Conservation (phyloP, 2,329 filamentous ascomycete species). For the Emergomyces africanus region DNA sequence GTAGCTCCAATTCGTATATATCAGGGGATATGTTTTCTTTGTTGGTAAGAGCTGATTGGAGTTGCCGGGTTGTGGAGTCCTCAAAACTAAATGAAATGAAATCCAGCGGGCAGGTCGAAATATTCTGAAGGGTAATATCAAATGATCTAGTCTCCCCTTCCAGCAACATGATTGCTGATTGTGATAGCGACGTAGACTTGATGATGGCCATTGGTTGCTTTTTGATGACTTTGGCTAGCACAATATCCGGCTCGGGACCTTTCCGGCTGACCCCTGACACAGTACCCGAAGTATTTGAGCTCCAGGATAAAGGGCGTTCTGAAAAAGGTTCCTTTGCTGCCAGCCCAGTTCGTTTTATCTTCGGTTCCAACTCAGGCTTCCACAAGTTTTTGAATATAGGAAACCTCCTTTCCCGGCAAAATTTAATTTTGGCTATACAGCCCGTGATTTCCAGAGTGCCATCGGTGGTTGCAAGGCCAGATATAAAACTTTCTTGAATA, state of each 20-base stretch:
- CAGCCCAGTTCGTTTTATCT: constrained; percentile 65
- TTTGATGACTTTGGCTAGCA: constrained; percentile 59
- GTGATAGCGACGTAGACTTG: constrained; percentile 63
- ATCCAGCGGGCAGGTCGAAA: constrained; percentile 63
- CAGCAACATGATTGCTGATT: constrained; percentile 81
- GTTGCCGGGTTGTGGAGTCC: constrained; percentile 67
- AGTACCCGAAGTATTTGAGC: constrained; percentile 27
- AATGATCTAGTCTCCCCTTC: constrained; percentile 77
- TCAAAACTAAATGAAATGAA: constrained; percentile 80
- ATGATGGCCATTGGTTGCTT: constrained; percentile 66
- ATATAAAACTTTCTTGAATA: constrained; percentile 63
- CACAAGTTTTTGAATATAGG: constrained; percentile 69
- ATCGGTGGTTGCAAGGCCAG: constrained; percentile 51
- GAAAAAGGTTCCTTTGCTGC: constrained; percentile 39
- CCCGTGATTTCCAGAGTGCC: constrained; percentile 65
- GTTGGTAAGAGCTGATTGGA: constrained; percentile 61
- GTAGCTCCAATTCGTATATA: constrained; percentile 73
- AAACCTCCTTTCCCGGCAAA: constrained; percentile 72
- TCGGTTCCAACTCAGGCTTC: constrained; percentile 55
- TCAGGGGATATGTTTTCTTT: constrained; percentile 68
- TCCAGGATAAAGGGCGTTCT: constrained; percentile 36
- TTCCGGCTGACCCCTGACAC: constrained; percentile 22
- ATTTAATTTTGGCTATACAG: constrained; percentile 64
- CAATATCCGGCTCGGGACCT: constrained; percentile 24
- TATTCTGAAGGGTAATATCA: constrained; percentile 66